Percentiles rank a stretch among this genome's conserved stretches.
Evolutionary conservation across 2,329 filamentous ascomycete genomes (phyloP).

Genomic region (Ophiostoma populinum): DNA sequence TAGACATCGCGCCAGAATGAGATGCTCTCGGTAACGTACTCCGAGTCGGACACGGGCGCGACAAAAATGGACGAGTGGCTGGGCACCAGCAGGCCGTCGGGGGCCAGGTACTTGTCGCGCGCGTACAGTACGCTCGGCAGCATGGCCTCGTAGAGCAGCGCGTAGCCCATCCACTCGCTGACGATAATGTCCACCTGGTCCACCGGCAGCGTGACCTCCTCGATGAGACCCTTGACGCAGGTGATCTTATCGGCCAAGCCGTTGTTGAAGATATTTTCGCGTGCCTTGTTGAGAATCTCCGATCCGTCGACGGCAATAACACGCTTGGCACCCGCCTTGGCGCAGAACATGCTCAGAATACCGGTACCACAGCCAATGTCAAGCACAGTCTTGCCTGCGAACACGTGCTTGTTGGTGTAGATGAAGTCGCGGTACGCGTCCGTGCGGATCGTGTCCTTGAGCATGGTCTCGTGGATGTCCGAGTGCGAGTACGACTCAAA

Average conservation of each 20-base stretch:
- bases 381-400: slow-evolving; percentile 70
- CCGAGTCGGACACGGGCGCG: slow-evolving; percentile 61
- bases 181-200: slow-evolving; percentile 83
- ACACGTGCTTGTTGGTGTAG: slow-evolving; percentile 76
- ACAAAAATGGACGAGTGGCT: slow-evolving; percentile 71
- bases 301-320: slow-evolving; percentile 90
- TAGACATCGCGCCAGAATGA: slow-evolving; percentile 86
- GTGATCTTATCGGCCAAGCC: slow-evolving; percentile 57
- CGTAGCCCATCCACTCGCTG: slow-evolving; percentile 97
- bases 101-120: slow-evolving; percentile 67
- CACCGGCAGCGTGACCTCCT: slow-evolving; percentile 66
- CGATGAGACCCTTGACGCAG: slow-evolving; percentile 69
- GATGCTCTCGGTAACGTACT: slow-evolving; percentile 62
- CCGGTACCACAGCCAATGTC: slow-evolving; percentile 76
- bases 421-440: slow-evolving; percentile 91
- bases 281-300: slow-evolving; percentile 72
- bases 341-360: slow-evolving; percentile 89
- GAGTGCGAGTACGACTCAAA: slow-evolving; percentile 44
- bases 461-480: slow-evolving; percentile 92
- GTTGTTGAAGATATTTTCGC: slow-evolving; percentile 71
- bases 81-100: slow-evolving; percentile 69
- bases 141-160: slow-evolving; percentile 88
- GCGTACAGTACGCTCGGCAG: slow-evolving; percentile 81
- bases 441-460: slow-evolving; percentile 77
- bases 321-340: slow-evolving; percentile 67